Evolutionary conservation across 352 stramenopile genomes (phyloP).

Genomic region (Pythium oligandrum): DNA sequence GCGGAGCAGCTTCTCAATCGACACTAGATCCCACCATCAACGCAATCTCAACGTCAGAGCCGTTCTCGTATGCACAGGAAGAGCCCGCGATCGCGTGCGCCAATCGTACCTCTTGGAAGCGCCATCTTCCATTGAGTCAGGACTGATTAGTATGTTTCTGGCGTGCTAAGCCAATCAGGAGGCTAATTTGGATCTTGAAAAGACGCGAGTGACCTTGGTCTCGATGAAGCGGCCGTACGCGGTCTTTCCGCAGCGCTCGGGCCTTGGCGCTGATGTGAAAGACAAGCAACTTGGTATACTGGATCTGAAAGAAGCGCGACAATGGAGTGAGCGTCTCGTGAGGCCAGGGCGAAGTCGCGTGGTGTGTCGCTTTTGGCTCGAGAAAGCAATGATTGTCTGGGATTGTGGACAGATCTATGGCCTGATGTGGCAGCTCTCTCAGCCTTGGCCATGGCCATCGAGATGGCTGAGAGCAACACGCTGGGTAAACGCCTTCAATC

Average conservation of each 20-base stretch:
- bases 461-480: conserved; percentile 45
- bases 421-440: conserved; percentile 74
- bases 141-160: too few relatives aligned
- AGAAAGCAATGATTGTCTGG: conserved; percentile 39
- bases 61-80: too few relatives aligned
- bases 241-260: too few relatives aligned
- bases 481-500: conserved; percentile 45
- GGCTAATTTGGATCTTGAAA: too few relatives aligned
- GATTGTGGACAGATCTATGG: conserved; percentile 59
- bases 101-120: conserved; percentile 5
- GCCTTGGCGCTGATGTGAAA: too few relatives aligned
- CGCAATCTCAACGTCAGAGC: background rate
- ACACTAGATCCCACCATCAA: conserved; percentile 1
- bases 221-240: too few relatives aligned
- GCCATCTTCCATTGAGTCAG: background rate
- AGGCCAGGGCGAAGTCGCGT: conserved; percentile 1
- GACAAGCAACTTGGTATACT: conserved; percentile 8
- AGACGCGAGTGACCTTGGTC: too few relatives aligned
- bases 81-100: background rate
- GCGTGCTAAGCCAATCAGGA: too few relatives aligned
- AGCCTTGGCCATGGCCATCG: conserved; percentile 68
- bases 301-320: conserved; percentile 12
- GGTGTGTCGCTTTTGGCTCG: conserved; percentile 53
- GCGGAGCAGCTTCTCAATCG: conserved; percentile 42
- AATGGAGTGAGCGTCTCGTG: conserved; percentile 5